phyloP scores from a whole-genome alignment of 202 grass and related monocot genomes.

The Saccharum hybrid region DNA sequence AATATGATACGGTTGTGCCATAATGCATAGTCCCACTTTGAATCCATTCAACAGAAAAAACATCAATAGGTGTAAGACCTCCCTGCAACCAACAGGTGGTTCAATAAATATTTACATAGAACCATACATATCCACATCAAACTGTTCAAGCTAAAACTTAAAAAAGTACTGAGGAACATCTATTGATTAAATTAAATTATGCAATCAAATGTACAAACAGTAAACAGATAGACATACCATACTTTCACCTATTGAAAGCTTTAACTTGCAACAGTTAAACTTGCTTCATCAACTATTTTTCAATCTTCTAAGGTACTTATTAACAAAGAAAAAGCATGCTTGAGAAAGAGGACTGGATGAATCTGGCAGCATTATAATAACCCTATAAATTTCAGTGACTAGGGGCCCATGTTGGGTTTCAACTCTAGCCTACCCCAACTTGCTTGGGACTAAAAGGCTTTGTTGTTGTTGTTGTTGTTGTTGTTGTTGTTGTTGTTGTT shows the following conservation, averaged over 20 bases:
- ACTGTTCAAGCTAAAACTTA: neutral
- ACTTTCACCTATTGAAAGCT: neutral
- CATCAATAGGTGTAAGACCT: conserved; percentile 75
- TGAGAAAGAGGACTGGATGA: neutral
- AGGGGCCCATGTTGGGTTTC: too few species aligned
- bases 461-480: too few species aligned
- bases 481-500: too few species aligned
- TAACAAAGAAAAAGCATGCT: conserved; percentile 7
- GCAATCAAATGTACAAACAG: conserved; percentile 19
- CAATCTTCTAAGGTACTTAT: conserved; percentile 15
- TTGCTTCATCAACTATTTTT: conserved; percentile 25
- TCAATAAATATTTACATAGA: conserved; percentile 23
- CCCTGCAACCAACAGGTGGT: conserved; percentile 57
- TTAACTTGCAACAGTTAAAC: conserved; percentile 21
- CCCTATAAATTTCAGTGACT: neutral
- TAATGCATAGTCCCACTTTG: conserved; percentile 69
- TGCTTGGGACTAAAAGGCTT: too few species aligned
- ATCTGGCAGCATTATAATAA: neutral
- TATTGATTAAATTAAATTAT: conserved; percentile 44
- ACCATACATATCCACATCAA: conserved; percentile 32
- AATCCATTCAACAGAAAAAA: conserved; percentile 83
- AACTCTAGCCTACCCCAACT: too few species aligned
- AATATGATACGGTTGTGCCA: conserved; percentile 82
- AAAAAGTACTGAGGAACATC: conserved; percentile 19
- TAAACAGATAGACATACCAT: neutral